Conservation (phyloP, 345 rosid species). For the Acer campestre region DNA sequence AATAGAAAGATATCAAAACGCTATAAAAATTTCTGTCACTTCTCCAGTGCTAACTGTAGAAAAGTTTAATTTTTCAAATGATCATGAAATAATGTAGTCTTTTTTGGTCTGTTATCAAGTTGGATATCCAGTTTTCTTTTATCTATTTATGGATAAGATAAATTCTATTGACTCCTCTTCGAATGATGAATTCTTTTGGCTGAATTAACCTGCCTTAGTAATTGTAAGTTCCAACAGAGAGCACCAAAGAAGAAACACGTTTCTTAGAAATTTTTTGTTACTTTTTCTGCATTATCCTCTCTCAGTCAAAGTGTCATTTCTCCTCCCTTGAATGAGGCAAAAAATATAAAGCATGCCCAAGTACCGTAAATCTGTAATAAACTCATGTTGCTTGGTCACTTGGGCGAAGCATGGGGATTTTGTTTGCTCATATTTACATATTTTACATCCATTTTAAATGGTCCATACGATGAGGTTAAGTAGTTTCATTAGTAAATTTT, state of each 20-base stretch:
- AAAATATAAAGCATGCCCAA: not conserved
- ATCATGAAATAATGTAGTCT: not conserved
- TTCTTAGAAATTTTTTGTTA: not conserved
- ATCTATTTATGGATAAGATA: too few relatives aligned
- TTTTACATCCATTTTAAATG: not conserved
- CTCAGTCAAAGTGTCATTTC: not conserved
- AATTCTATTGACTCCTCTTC: too few relatives aligned
- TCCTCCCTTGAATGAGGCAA: not conserved
- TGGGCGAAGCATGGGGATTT: not conserved
- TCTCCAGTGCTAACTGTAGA: not conserved
- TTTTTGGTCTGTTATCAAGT: not conserved
- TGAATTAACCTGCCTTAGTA: not conserved
- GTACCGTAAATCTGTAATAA: not conserved
- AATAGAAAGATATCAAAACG: not conserved
- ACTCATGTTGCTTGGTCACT: not conserved
- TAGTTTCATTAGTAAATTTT: not conserved
- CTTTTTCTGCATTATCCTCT: not conserved
- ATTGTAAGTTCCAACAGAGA: not conserved
- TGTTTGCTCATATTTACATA: not conserved
- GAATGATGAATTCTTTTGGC: not conserved
- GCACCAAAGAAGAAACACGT: not conserved
- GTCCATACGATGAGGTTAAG: not conserved
- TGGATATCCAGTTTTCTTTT: not conserved
- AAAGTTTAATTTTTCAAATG: not conserved
- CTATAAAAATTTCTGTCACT: not conserved